These are phyloP conservation scores for Fusarium solani-melongenae DNA, from an alignment of 2,329 filamentous ascomycete genomes.

Conservation along the genomic window DNA sequence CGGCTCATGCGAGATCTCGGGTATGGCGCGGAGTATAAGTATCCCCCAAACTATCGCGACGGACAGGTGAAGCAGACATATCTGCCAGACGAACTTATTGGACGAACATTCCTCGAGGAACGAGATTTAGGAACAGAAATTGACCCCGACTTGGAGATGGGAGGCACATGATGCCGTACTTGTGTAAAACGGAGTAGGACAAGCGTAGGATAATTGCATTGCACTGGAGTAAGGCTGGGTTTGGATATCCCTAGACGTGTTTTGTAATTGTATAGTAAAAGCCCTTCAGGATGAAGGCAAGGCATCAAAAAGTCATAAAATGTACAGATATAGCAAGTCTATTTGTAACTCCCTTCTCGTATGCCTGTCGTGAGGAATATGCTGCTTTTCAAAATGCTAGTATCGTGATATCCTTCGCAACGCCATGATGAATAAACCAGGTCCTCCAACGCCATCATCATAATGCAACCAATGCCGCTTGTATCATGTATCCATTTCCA, in stretches of 20 bases:
- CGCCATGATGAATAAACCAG: slow-evolving; percentile 17
- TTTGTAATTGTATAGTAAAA: slow-evolving; percentile 20
- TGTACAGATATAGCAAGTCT: slow-evolving; percentile 8
- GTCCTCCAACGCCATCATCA: slow-evolving; percentile 8
- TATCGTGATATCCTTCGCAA: slow-evolving; percentile 10
- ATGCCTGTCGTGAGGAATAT: not conserved
- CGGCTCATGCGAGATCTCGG: slow-evolving; percentile 92
- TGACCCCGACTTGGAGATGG: slow-evolving; percentile 73
- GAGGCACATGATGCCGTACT: slow-evolving; percentile 24
- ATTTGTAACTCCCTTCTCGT: not conserved
- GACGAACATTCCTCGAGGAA: slow-evolving; percentile 81
- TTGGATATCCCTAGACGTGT: slow-evolving; percentile 8
- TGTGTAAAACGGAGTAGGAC: slow-evolving; percentile 5
- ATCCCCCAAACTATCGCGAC: slow-evolving; percentile 89
- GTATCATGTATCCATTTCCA: not conserved
- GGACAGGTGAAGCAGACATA: slow-evolving; percentile 90
- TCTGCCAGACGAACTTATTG: slow-evolving; percentile 80
- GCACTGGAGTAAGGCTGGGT: slow-evolving; percentile 15
- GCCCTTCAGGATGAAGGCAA: slow-evolving; percentile 9
- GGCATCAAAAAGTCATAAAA: slow-evolving; percentile 12
- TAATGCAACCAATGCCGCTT: not conserved
- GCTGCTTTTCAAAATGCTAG: not conserved
- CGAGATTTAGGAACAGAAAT: slow-evolving; percentile 81
- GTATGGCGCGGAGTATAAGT: slow-evolving; percentile 93
- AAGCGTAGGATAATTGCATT: slow-evolving; percentile 13